phyloP scores from a whole-genome alignment of 1,284 basidiomycete genomes.

The Cutaneotrichosporon cavernicola region DNA sequence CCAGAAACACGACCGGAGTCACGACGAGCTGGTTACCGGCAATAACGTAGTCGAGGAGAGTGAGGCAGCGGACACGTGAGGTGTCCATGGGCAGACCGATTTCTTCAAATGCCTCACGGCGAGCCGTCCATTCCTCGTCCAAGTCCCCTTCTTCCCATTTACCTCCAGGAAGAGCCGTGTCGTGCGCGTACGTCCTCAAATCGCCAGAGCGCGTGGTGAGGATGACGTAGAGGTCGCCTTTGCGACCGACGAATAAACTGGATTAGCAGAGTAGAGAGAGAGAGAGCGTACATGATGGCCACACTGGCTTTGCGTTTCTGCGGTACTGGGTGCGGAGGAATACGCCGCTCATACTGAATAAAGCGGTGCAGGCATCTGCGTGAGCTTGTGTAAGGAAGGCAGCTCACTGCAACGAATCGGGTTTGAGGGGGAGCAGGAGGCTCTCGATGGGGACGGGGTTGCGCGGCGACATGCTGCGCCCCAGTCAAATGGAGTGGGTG shows the following conservation, averaged over 20 bases:
- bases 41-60: slow-evolving; percentile 71
- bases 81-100: slow-evolving; percentile 73
- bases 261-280: neutral
- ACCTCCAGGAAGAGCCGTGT: slow-evolving; percentile 79
- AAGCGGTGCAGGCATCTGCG: slow-evolving; percentile 45
- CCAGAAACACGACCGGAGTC: slow-evolving; percentile 77
- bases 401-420: slow-evolving; percentile 44
- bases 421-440: slow-evolving; percentile 43
- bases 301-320: slow-evolving; percentile 42
- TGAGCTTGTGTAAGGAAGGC: neutral
- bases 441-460: slow-evolving; percentile 39
- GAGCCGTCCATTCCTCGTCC: slow-evolving; percentile 71
- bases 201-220: slow-evolving; percentile 64
- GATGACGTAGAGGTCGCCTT: slow-evolving; percentile 76
- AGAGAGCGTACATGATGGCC: slow-evolving; percentile 37
- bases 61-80: slow-evolving; percentile 67
- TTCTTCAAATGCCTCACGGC: slow-evolving; percentile 74
- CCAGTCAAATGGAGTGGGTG: neutral
- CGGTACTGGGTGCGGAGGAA: slow-evolving; percentile 30
- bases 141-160: slow-evolving; percentile 68
- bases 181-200: slow-evolving; percentile 72
- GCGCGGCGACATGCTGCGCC: slow-evolving; percentile 21
- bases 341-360: slow-evolving; percentile 31
- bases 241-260: slow-evolving; percentile 70
- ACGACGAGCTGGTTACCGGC: slow-evolving; percentile 70